phyloP scores from a whole-genome alignment of 164 flowering plant genomes.

The Hamamelis virginiana region DNA sequence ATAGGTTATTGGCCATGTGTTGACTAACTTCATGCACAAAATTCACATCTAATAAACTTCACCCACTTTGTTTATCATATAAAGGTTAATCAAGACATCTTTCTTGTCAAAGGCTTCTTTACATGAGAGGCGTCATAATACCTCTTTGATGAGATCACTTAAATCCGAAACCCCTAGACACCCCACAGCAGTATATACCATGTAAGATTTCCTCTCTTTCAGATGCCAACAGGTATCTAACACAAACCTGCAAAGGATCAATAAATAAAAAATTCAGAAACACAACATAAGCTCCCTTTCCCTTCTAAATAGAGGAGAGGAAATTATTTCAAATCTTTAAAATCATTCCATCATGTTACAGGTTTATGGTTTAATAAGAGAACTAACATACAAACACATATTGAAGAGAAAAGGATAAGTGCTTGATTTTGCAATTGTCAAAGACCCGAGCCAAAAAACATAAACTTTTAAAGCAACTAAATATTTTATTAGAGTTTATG shows the following conservation, averaged over 20 bases:
- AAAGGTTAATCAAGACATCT: neutral
- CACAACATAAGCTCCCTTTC: neutral
- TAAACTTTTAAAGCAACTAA: too few species aligned
- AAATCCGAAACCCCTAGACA: slow-evolving; percentile 78
- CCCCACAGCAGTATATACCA: slow-evolving; percentile 85
- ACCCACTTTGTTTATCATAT: neutral
- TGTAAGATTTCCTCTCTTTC: slow-evolving; percentile 78
- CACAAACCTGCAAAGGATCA: slow-evolving; percentile 65
- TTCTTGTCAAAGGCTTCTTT: neutral
- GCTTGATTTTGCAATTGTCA: neutral
- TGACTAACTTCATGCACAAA: too few species aligned
- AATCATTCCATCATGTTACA: neutral
- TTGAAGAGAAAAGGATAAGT: neutral
- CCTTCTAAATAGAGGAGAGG: neutral
- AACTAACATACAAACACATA: neutral
- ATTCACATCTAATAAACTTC: neutral
- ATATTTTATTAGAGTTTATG: neutral
- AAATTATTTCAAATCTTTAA: neutral
- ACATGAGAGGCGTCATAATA: slow-evolving; percentile 21
- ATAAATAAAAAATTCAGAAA: slow-evolving; percentile 4
- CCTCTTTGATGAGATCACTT: slow-evolving; percentile 85
- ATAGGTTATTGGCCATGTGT: neutral
- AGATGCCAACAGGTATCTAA: slow-evolving; percentile 64
- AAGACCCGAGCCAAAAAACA: too few species aligned
- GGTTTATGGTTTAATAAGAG: neutral